A percentile compares a stretch with the other conserved stretches of the same genome.
Evolutionary conservation across 495 filamentous ascomycete genomes (phyloP).

Genomic region (Daldinia childiae): DNA sequence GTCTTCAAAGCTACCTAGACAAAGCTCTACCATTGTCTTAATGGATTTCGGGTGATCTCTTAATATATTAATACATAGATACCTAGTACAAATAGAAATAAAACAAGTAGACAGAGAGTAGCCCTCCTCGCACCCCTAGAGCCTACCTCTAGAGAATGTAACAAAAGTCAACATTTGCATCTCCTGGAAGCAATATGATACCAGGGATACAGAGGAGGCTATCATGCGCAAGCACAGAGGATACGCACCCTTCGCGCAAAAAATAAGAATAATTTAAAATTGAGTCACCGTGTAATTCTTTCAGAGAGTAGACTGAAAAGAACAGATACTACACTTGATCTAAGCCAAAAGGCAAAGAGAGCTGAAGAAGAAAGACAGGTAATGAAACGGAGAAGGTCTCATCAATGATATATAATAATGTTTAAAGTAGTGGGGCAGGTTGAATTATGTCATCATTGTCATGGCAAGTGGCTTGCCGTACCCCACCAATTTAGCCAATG

Average conservation of each 20-base stretch:
- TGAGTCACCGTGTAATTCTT: constrained; percentile 47
- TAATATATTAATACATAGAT: not conserved
- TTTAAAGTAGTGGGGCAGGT: constrained; percentile 11
- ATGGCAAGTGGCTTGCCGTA: not conserved
- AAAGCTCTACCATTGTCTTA: not conserved
- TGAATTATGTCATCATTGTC: constrained; percentile 23
- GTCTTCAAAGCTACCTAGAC: not conserved
- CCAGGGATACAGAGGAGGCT: constrained; percentile 71
- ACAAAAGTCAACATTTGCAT: constrained; percentile 68
- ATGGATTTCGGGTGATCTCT: not conserved
- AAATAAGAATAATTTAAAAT: constrained; percentile 52
- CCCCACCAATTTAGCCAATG: constrained; percentile 1
- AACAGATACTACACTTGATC: constrained; percentile 99
- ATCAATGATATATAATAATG: not conserved
- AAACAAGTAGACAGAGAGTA: not conserved
- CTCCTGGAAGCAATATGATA: constrained; percentile 77
- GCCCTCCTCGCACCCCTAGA: constrained; percentile 29
- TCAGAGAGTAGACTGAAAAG: constrained; percentile 93
- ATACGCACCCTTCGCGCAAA: constrained; percentile 54
- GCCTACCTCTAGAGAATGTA: constrained; percentile 32
- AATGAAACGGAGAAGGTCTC: not conserved
- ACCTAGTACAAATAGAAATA: not conserved
- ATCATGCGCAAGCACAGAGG: constrained; percentile 78
- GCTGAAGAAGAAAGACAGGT: constrained; percentile 48
- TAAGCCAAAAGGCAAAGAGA: constrained; percentile 76